Evolutionary conservation across 352 stramenopile genomes (phyloP).

Genomic region (Phytopythium boreale): DNA sequence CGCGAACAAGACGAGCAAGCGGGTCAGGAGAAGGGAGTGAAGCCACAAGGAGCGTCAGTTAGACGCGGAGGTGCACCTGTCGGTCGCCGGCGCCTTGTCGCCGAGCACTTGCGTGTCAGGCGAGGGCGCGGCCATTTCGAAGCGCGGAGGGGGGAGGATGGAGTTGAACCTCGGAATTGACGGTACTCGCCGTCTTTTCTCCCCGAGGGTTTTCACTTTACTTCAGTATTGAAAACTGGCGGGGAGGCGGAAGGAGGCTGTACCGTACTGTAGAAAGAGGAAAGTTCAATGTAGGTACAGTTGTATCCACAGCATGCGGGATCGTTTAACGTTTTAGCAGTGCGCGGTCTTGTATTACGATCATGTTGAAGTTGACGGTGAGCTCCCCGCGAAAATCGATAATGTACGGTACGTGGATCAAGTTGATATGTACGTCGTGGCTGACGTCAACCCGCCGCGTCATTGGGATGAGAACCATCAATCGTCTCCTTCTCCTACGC

Average conservation of each 20-base stretch:
- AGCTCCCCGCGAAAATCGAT: neutral
- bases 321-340: constrained; percentile 6
- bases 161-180: neutral
- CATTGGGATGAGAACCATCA: too few species aligned
- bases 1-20: neutral
- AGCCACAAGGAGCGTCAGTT: too few species aligned
- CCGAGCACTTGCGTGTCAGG: neutral
- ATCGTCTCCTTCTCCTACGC: too few species aligned
- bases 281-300: constrained; percentile 1
- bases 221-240: neutral
- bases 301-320: neutral
- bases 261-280: neutral
- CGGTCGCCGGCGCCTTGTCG: neutral
- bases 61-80: too few species aligned
- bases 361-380: constrained; percentile 5
- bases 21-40: too few species aligned
- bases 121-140: neutral
- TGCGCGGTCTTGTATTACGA: neutral
- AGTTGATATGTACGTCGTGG: too few species aligned
- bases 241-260: too few species aligned
- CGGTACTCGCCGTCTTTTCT: neutral
- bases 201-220: neutral
- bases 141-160: neutral
- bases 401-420: too few species aligned
- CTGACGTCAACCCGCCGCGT: neutral